phyloP scores from a whole-genome alignment of 805 yeast genomes.

The Wickerhamomyces subpelliculosus region DNA sequence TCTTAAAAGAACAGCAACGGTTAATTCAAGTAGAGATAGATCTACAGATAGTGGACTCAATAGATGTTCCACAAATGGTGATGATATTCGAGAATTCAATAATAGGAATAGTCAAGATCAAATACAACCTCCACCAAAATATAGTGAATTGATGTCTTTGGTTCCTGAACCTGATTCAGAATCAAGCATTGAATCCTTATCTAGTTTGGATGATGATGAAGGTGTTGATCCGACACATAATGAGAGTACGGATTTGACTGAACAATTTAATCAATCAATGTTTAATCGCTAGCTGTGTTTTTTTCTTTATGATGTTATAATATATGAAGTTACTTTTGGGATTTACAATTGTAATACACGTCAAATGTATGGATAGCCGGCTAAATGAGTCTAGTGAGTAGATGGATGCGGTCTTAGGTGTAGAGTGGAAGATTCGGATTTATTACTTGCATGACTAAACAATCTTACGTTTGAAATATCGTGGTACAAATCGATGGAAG shows the following conservation, averaged over 20 bases:
- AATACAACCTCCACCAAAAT: conserved; percentile 29
- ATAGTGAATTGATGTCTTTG: conserved; percentile 22
- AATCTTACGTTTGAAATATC: too few relatives aligned
- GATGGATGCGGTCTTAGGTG: too few relatives aligned
- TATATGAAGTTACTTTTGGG: too few relatives aligned
- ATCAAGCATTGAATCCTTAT: background rate
- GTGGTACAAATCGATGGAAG: too few relatives aligned
- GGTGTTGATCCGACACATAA: too few relatives aligned
- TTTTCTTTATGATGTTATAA: background rate
- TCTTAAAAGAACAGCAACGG: background rate
- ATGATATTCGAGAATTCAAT: background rate
- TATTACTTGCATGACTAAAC: too few relatives aligned
- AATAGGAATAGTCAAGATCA: too few relatives aligned
- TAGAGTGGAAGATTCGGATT: too few relatives aligned
- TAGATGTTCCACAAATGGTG: background rate
- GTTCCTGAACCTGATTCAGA: conserved; percentile 18
- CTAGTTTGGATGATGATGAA: background rate
- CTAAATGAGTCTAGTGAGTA: too few relatives aligned
- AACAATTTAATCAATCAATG: background rate
- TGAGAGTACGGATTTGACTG: conserved; percentile 1
- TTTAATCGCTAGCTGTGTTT: background rate
- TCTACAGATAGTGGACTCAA: background rate
- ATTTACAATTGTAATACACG: too few relatives aligned
- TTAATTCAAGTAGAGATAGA: background rate
- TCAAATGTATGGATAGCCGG: too few relatives aligned